Evolutionary conservation across 1,284 basidiomycete genomes (phyloP).

Genomic region (Moniliophthora roreri): DNA sequence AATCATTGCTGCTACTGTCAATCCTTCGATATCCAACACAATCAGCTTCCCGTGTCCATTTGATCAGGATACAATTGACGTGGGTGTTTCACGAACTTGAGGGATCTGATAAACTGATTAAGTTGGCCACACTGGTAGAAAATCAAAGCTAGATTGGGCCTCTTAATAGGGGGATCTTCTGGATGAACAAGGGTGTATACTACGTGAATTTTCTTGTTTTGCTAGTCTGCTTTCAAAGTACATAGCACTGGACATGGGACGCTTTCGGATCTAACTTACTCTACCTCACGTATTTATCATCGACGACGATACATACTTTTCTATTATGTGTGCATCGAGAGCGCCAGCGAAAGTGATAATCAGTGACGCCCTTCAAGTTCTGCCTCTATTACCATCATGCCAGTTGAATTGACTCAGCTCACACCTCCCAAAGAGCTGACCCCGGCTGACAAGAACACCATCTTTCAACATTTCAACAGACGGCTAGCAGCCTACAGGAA

Average conservation of each 20-base stretch:
- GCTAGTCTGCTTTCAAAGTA: background rate
- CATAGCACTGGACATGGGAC: background rate
- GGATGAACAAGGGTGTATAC: background rate
- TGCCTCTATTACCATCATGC: background rate
- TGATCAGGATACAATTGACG: constrained; percentile 34
- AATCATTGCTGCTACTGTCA: constrained; percentile 67
- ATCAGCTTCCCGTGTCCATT: constrained; percentile 74
- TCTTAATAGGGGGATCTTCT: background rate
- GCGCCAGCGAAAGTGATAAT: background rate
- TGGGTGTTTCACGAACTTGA: constrained; percentile 16
- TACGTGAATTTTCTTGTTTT: background rate
- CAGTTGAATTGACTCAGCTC: constrained; percentile 31
- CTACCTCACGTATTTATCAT: background rate
- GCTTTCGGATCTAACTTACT: background rate
- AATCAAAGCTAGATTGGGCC: background rate
- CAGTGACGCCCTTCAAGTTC: background rate
- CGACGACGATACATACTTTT: too few relatives aligned
- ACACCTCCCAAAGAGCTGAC: constrained; percentile 41
- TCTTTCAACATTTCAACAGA: constrained; percentile 47
- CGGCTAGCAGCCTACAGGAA: constrained; percentile 49
- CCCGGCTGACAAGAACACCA: constrained; percentile 30
- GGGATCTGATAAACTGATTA: too few relatives aligned
- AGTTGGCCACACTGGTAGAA: background rate
- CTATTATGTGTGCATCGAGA: background rate
- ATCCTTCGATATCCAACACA: constrained; percentile 65